These are phyloP conservation scores for Cercospora sesami DNA, from an alignment of 2,329 filamentous ascomycete species.

Conservation along the genomic window DNA sequence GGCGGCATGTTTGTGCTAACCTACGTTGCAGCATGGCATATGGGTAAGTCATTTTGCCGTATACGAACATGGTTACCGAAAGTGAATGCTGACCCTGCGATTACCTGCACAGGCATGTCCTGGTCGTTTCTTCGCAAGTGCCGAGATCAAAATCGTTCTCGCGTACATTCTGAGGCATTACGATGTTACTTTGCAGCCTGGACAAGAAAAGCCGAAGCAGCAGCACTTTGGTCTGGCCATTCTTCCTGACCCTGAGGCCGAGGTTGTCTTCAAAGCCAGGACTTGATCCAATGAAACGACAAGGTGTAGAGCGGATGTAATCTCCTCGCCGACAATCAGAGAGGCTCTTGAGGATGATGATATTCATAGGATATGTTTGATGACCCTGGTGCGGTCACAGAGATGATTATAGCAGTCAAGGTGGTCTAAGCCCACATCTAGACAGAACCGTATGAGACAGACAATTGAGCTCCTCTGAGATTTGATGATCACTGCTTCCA, in stretches of 20 bases:
- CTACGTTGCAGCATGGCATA: not conserved
- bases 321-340: not conserved
- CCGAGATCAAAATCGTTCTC: not conserved
- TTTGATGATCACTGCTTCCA: not conserved
- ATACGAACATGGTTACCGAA: too few relatives aligned
- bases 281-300: not conserved
- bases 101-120: not conserved
- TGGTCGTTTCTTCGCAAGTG: not conserved
- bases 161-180: not conserved
- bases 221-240: not conserved
- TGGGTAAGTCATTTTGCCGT: not conserved
- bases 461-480: not conserved
- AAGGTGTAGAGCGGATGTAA: not conserved
- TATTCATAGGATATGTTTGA: not conserved
- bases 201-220: not conserved
- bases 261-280: not conserved
- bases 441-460: not conserved
- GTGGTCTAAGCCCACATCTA: not conserved
- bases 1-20: not conserved
- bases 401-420: too few relatives aligned
- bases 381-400: not conserved
- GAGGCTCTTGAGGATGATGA: not conserved
- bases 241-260: not conserved
- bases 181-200: not conserved
- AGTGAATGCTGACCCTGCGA: too few relatives aligned